Conservation (phyloP, 2,329 filamentous ascomycete genomes). For the Diaporthe velutina region DNA sequence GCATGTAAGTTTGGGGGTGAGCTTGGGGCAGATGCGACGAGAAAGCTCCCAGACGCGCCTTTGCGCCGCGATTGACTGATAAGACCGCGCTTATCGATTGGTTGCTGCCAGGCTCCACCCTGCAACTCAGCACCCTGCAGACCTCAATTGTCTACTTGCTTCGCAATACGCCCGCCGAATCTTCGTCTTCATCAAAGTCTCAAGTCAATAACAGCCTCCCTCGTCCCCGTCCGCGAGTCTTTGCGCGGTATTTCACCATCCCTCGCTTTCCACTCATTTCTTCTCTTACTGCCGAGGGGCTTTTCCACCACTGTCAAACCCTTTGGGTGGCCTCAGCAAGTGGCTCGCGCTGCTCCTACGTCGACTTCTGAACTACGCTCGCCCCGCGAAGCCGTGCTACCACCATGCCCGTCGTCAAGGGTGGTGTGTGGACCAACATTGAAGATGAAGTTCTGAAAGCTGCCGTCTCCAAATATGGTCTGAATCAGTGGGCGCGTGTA, state of each 20-base stretch:
- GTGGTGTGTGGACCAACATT: slow-evolving; percentile 81
- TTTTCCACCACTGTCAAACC: not conserved
- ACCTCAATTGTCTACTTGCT: slow-evolving; percentile 6
- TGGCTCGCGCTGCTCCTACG: not conserved
- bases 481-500: slow-evolving; percentile 98
- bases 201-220: not conserved
- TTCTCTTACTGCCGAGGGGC: not conserved
- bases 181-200: not conserved
- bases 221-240: not conserved
- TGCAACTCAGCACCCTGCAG: slow-evolving; percentile 10
- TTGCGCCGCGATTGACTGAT: slow-evolving; percentile 24
- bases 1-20: not conserved
- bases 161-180: not conserved
- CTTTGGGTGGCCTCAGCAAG: not conserved
- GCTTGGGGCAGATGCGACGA: slow-evolving; percentile 14
- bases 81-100: slow-evolving; percentile 30
- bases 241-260: not conserved
- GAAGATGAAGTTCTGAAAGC: slow-evolving; percentile 98
- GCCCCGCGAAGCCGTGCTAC: slow-evolving; percentile 37
- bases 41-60: slow-evolving; percentile 29
- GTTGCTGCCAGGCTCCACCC: slow-evolving; percentile 8
- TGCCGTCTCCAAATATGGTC: slow-evolving; percentile 91
- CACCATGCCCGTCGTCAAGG: slow-evolving; percentile 79
- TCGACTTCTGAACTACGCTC: not conserved
- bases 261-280: not conserved